Conservation (phyloP, 2,329 filamentous ascomycete species). For the Verticillium nonalfalfae region DNA sequence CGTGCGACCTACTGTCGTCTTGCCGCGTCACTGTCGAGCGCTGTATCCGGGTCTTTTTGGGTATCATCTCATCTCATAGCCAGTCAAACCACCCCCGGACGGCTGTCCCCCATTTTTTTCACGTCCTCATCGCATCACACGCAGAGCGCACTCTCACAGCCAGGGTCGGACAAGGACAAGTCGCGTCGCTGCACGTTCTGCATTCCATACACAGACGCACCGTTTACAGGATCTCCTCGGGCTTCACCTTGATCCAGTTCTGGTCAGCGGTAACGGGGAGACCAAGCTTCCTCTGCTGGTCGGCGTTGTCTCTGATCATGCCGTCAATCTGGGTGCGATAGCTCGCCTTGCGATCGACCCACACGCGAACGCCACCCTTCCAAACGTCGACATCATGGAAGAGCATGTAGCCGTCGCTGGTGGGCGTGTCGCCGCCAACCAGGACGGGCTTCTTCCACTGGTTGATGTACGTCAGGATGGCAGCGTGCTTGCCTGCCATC, state of each 20-base stretch:
- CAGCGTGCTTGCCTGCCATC: constrained; percentile 37
- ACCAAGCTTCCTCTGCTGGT: constrained; percentile 25
- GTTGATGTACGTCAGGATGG: constrained; percentile 33
- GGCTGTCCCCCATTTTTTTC: not conserved
- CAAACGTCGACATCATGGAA: constrained; percentile 35
- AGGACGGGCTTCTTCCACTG: constrained; percentile 35
- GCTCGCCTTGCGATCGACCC: constrained; percentile 33
- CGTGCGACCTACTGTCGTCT: not conserved
- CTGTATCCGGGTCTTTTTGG: not conserved
- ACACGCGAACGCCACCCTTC: constrained; percentile 33
- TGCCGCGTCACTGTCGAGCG: not conserved
- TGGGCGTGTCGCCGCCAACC: constrained; percentile 34
- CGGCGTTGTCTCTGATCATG: constrained; percentile 28
- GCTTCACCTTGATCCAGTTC: constrained; percentile 36
- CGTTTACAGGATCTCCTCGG: constrained; percentile 27
- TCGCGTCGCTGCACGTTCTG: not conserved
- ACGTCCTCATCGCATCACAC: not conserved
- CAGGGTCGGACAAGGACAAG: not conserved
- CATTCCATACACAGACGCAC: not conserved
- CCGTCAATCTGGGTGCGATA: constrained; percentile 25
- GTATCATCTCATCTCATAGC: not conserved
- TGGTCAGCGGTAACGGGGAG: constrained; percentile 33
- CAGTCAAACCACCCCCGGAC: not conserved
- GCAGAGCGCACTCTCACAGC: not conserved
- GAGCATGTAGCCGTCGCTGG: constrained; percentile 35